Base-by-base conservation (phyloP, 805 yeast genomes). In the Danielozyma ontarioensis region DNA sequence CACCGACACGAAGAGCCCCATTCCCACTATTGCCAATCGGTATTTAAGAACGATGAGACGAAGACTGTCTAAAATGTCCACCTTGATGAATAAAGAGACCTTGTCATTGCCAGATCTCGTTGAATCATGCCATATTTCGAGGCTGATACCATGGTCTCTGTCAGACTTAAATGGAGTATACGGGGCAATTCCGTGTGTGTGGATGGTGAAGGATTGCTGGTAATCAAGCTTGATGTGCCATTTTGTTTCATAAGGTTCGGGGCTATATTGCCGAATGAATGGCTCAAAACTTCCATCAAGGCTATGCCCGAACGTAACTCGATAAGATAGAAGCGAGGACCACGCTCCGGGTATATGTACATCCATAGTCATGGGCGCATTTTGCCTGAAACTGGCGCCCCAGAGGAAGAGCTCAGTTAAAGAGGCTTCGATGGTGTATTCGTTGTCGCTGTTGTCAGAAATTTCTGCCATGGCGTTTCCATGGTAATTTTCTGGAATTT, bases 21-120 rank as follows among this genome's bases (percentile, higher is more conserved):
- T 70, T 1, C 88, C 70, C 3, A 84, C 80, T 26, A 83, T 62
- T 1, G 84, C 76, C 11, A 90, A 68, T 48, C 98, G 70, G 55
- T 83, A 90, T 35, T 95, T 68, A 44, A 88, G 64, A 4, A 84
- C 80, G 29, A 89, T 57, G 42, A 83, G 67, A 36, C 79, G 81
- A 38, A 89, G 56, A 25, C 90, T 80, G 19, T 70, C 65, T 28
- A 72, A 45, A 51, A 76, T 55, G 53, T 83, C 82, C 12, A 84
- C 61, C 5, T 45, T 10, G 62, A 51, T 19, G n/a, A n/a, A n/a
- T n/a, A n/a, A n/a, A n/a, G n/a, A n/a, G n/a, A n/a, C n/a, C n/a
- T n/a, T n/a, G n/a, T n/a, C n/a, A n/a, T n/a, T n/a, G n/a, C n/a
- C n/a, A 28, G 29, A 28, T 28, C 33, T 33, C 19, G 36, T 41